Base-by-base conservation (phyloP, 139 green algal species). In the Chlorella sp. region DNA sequence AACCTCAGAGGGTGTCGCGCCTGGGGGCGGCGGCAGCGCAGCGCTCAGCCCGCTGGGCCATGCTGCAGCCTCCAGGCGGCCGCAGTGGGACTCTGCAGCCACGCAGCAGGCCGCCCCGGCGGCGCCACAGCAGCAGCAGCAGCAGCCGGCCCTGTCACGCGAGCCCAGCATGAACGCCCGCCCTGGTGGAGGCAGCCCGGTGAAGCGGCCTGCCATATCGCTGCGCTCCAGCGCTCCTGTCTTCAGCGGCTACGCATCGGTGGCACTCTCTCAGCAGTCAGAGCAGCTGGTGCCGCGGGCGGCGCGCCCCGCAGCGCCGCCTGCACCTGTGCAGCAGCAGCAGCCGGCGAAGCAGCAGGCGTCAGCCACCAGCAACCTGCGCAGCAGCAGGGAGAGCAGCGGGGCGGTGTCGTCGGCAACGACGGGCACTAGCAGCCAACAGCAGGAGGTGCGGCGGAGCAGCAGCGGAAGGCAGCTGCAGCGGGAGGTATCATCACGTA, bases 181-280 rank as follows among this genome's bases (percentile, higher is more conserved):
- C 16, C 19, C 37, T 53, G 77, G 60, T 60, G 26, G 22, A 24
- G 26, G 69, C 53, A 88, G 88, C 73, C 87, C 87, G 0, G 30
- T 28, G 37, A 90, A 90, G 64, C 39, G 40, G 28, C 1, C 32
- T 9, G 32, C 7, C 32, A 57, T 81, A 61, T 90, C 79, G 19
- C 64, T 90, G 87, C 87, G 87, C 21, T 37, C 87, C 78, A 90
- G 87, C 78, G 87, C 87, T 28, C 87, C 87, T 19, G 87, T n/a
- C 3, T 86, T 90, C 18, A 81, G 87, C 28, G 87, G 87, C 60
- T 90, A 86, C 73, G 87, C 87, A 15, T 68, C 61, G 28, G 30
- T 86, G 37, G 87, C 78, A 5, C 61, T 86, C 78, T 89, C 85
- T n/a, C 48, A 89, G 42, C 85, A 83, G 48, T 15, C 22, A n/a